Evolutionary conservation across 2,329 filamentous ascomycete genomes (phyloP).

Genomic region (Orbilia javanica): DNA sequence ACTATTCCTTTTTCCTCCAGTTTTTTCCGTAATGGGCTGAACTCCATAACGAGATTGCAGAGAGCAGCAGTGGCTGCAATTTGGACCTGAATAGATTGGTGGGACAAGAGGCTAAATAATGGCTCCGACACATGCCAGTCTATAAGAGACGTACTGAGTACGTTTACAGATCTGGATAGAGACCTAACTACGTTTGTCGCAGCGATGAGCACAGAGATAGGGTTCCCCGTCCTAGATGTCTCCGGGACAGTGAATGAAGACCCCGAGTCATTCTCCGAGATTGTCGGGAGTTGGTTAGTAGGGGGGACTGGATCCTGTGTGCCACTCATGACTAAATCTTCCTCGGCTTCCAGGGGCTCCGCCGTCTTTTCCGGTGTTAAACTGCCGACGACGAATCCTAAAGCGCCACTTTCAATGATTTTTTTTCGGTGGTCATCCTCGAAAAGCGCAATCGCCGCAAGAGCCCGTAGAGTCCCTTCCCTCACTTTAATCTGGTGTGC

Average conservation of each 20-base stretch:
- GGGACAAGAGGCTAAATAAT: constrained; percentile 79
- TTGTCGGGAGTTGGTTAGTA: constrained; percentile 13
- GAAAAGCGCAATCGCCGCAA: constrained; percentile 83
- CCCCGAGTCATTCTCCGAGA: constrained; percentile 56
- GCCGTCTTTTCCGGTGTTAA: constrained; percentile 73
- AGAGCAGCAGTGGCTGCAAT: constrained; percentile 86
- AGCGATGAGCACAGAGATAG: constrained; percentile 81
- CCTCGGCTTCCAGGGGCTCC: not conserved
- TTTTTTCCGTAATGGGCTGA: constrained; percentile 88
- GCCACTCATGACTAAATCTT: constrained; percentile 42
- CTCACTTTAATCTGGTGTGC: constrained; percentile 81
- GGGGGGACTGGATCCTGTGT: constrained; percentile 34
- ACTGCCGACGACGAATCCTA: constrained; percentile 86
- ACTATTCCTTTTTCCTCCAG: constrained; percentile 81
- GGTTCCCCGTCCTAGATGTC: constrained; percentile 77
- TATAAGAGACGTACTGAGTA: constrained; percentile 85
- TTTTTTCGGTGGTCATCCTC: constrained; percentile 87
- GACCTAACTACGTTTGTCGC: constrained; percentile 86
- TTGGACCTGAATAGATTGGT: constrained; percentile 81
- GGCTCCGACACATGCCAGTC: constrained; percentile 85
- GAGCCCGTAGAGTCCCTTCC: constrained; percentile 79
- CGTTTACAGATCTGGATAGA: constrained; percentile 84
- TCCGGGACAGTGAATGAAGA: constrained; percentile 60
- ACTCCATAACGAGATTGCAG: constrained; percentile 86
- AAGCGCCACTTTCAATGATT: constrained; percentile 83